Evolutionary conservation across 345 rosid genomes (phyloP).

Genomic region (Populus nigra): DNA sequence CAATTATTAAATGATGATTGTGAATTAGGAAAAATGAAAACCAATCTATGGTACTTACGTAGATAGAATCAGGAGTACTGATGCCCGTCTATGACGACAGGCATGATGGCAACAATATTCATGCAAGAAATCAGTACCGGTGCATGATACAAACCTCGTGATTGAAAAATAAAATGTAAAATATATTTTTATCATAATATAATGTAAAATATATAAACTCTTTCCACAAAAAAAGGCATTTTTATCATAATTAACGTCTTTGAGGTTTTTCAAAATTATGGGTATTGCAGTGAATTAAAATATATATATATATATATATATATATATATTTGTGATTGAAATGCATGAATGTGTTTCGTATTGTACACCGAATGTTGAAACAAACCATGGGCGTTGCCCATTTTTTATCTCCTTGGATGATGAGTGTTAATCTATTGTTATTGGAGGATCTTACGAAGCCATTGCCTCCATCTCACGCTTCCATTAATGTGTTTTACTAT

Average conservation of each 20-base stretch:
- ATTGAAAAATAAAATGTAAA: not conserved
- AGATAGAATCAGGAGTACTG: not conserved
- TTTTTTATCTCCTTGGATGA: too few relatives aligned
- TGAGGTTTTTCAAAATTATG: too few relatives aligned
- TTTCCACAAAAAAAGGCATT: too few relatives aligned
- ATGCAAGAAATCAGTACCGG: not conserved
- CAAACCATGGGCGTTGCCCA: not conserved
- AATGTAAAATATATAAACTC: not conserved
- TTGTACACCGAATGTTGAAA: not conserved
- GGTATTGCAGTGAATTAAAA: too few relatives aligned
- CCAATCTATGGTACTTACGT: not conserved
- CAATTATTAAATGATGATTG: not conserved
- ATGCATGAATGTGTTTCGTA: not conserved
- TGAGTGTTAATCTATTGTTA: too few relatives aligned
- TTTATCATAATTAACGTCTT: too few relatives aligned
- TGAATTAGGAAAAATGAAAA: not conserved
- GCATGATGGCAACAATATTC: not conserved
- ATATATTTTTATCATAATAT: not conserved
- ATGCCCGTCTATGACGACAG: not conserved
- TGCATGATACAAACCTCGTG: not conserved
- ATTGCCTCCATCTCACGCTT: too few relatives aligned
- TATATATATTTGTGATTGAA: too few relatives aligned
- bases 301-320: too few relatives aligned
- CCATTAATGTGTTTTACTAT: not conserved
- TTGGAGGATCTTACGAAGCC: too few relatives aligned